Conservation (phyloP, 2,329 filamentous ascomycete species). For the Fusarium fujikuroi region DNA sequence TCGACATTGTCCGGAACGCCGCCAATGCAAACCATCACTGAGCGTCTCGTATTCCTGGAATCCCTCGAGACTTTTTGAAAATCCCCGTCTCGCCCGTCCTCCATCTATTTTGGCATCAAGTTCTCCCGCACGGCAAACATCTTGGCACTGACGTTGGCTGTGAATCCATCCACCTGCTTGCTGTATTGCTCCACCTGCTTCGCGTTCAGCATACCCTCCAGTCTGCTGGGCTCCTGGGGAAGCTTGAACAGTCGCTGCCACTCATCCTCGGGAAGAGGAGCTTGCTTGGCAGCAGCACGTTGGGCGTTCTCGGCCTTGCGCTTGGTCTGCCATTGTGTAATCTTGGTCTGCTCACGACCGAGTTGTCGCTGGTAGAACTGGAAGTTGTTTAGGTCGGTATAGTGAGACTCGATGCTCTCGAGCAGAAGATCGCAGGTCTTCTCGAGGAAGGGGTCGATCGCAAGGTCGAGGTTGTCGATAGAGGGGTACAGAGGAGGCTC, state of each 20-base stretch:
- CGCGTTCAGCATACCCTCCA: slow-evolving; percentile 94
- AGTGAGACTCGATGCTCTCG: slow-evolving; percentile 96
- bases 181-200: slow-evolving; percentile 98
- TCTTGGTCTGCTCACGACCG: slow-evolving; percentile 94
- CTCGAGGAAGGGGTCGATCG: slow-evolving; percentile 97
- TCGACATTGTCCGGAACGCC: slow-evolving; percentile 55
- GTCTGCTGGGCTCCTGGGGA: slow-evolving; percentile 89
- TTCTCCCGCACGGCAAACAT: slow-evolving; percentile 94
- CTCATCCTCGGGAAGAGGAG: slow-evolving; percentile 92
- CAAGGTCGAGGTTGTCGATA: slow-evolving; percentile 88
- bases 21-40: slow-evolving; percentile 54
- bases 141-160: slow-evolving; percentile 90
- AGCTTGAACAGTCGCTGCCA: slow-evolving; percentile 99
- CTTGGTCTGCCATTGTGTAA: slow-evolving; percentile 95
- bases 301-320: slow-evolving; percentile 94
- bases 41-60: slow-evolving; percentile 45
- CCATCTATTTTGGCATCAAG: slow-evolving; percentile 65
- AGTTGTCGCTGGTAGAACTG: slow-evolving; percentile 95
- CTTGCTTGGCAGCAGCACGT: slow-evolving; percentile 86
- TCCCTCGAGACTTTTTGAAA: slow-evolving; percentile 43
- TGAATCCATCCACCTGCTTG: slow-evolving; percentile 96
- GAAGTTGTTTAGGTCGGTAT: slow-evolving; percentile 99
- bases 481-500: slow-evolving; percentile 82
- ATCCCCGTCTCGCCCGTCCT: slow-evolving; percentile 22
- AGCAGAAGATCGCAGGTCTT: slow-evolving; percentile 97